Conservation (phyloP, 768 basidiomycete genomes). For the Cystofilobasidium macerans region DNA sequence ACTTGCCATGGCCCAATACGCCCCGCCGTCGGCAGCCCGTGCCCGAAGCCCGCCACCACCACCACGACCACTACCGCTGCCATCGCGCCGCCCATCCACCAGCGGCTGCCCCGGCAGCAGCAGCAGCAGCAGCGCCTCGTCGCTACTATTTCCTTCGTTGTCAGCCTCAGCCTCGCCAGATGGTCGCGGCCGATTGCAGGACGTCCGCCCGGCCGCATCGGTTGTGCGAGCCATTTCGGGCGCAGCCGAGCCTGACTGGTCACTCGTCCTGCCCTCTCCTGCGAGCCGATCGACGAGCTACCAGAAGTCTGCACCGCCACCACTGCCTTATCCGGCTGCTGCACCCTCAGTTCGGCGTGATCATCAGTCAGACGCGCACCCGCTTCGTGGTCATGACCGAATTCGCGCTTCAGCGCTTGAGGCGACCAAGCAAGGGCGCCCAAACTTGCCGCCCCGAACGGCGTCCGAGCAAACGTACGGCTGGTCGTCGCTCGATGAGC, state of each 20-base stretch:
- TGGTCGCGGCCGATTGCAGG: neutral
- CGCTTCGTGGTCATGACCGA: no score
- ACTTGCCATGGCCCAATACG: conserved; percentile 3
- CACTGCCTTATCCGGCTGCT: neutral
- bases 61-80: no score
- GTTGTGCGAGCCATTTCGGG: no score
- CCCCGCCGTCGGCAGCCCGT: neutral
- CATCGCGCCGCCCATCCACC: no score
- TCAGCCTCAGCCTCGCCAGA: neutral
- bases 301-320: neutral
- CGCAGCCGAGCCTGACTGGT: no score
- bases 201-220: no score
- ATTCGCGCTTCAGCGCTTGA: no score
- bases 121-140: neutral
- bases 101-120: no score
- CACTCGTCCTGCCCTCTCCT: neutral
- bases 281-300: neutral
- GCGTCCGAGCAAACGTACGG: neutral
- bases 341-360: no score
- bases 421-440: neutral
- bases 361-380: no score
- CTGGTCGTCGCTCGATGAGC: neutral
- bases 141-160: neutral
- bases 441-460: neutral
- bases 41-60: neutral